Base-by-base conservation (phyloP, 495 filamentous ascomycete species). In the Aspergillus hancockii region DNA sequence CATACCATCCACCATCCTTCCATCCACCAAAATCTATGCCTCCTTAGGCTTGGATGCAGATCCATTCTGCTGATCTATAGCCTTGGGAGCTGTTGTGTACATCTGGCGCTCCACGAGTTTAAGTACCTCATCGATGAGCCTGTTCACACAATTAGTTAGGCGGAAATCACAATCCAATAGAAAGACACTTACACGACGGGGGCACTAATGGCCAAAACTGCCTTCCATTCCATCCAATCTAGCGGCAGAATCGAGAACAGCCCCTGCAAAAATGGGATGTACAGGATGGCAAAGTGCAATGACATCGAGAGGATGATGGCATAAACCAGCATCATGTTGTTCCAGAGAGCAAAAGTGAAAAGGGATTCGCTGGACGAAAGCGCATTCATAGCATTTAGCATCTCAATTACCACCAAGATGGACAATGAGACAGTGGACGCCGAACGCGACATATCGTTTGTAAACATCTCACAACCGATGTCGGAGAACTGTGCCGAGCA, bases 341-440 rank as follows among this genome's bases (percentile, higher is more conserved):
- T 84, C 93, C 91, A 95, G 25, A 99, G 77, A 18, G 92, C 92
- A 61, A 98, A 86, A 12, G 94, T 97, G 31, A 99, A 75, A 3
- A 99, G 87, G 6, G 91, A 96, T 74, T 98, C 95, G 74, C 90
- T 93, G 9, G 91, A 95, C 16, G 92, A 97, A 16, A 99, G 83
- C 1, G 94, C 94, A 71, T 99, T 99, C 91, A 99, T 96, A 58
- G 95, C 95, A 75, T 99, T 99, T 64, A 99, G 80, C 95, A 99
- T 99, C 81, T 99, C 95, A 69, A 99, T 98, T 60, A 97, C 92
- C 30, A 99, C 95, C 25, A 99, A 83, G 69, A 89, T 89, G 23
- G 83, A 95, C 36, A 99, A 84, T 18, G 92, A 96, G 31, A 98
- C 85, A 6, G 95, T 99, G n/a, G 93, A 97, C 4, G 92, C 95